Percentiles rank a stretch among this genome's conserved stretches.
Evolutionary conservation across 2,329 filamentous ascomycete genomes (phyloP).

Genomic region (Pestalotiopsis sp.): DNA sequence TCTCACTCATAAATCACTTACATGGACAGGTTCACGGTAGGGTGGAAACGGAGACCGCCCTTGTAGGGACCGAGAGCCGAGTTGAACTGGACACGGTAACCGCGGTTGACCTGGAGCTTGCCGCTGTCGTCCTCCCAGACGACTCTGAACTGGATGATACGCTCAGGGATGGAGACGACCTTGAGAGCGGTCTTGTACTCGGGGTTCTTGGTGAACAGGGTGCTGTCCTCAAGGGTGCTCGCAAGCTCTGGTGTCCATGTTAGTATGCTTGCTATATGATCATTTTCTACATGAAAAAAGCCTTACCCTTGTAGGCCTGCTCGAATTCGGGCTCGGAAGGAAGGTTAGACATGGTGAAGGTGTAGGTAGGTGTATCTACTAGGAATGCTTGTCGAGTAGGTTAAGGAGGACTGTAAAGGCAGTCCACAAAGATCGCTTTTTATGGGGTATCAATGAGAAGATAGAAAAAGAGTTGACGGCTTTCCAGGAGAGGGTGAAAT

Average conservation of each 20-base stretch:
- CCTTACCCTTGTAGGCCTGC: slow-evolving; percentile 92
- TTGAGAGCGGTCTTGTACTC: slow-evolving; percentile 91
- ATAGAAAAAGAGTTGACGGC: background rate
- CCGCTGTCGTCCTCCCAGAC: slow-evolving; percentile 96
- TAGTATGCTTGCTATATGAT: slow-evolving; percentile 15
- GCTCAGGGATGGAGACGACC: slow-evolving; percentile 89
- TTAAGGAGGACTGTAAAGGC: background rate
- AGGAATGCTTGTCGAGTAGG: background rate
- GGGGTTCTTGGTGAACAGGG: slow-evolving; percentile 90
- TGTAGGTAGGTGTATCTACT: background rate
- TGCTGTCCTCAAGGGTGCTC: slow-evolving; percentile 91
- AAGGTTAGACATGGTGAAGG: slow-evolving; percentile 74
- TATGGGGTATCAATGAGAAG: background rate
- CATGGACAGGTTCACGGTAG: slow-evolving; percentile 77
- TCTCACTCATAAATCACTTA: slow-evolving; percentile 28
- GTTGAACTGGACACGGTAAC: slow-evolving; percentile 98
- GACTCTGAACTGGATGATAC: slow-evolving; percentile 95
- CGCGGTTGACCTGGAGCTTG: slow-evolving; percentile 87
- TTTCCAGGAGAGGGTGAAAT: background rate
- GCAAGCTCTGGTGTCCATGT: slow-evolving; percentile 70
- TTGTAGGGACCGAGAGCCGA: slow-evolving; percentile 97
- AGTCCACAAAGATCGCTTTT: background rate
- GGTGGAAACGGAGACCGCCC: slow-evolving; percentile 94
- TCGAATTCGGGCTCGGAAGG: slow-evolving; percentile 94
- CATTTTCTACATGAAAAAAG: slow-evolving; percentile 13